Percentiles rank a stretch among this genome's conserved stretches.
phyloP scores from a whole-genome alignment of 768 basidiomycete species.

The Trametes gibbosa region DNA sequence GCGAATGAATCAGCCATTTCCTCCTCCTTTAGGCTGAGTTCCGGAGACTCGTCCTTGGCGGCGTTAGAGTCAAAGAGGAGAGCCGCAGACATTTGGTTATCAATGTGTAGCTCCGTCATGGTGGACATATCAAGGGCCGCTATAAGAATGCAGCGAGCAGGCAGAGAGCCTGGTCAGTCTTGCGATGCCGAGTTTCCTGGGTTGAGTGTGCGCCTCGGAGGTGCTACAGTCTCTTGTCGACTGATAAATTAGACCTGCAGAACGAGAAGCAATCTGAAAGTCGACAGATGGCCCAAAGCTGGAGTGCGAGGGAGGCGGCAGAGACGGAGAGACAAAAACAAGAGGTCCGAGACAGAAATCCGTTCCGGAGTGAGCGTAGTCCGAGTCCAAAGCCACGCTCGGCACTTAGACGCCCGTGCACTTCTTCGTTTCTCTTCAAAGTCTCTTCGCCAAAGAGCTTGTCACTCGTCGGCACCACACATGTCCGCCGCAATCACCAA shows the following conservation, averaged over 20 bases:
- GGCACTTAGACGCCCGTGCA: not conserved
- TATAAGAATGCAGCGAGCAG: not conserved
- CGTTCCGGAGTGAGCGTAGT: conserved; percentile 1
- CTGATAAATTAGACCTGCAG: conserved; percentile 8
- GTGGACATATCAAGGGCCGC: conserved; percentile 11
- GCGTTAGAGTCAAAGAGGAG: conserved; percentile 15
- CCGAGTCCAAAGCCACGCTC: conserved; percentile 13
- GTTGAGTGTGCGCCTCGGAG: not conserved
- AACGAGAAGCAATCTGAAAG: not conserved
- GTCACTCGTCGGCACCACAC: not conserved
- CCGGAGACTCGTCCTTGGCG: conserved; percentile 5
- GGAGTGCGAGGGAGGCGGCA: not conserved
- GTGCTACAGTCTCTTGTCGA: not conserved
- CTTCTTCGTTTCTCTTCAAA: not conserved
- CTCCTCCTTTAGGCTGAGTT: conserved; percentile 10
- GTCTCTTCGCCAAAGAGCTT: not conserved
- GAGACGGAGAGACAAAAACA: too few relatives aligned
- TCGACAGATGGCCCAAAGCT: not conserved
- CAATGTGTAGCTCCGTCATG: conserved; percentile 13
- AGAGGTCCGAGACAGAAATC: not conserved
- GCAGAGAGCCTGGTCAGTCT: not conserved
- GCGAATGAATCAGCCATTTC: not conserved
- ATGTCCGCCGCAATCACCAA: conserved; percentile 14
- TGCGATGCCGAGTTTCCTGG: not conserved
- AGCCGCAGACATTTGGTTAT: conserved; percentile 5